Evolutionary conservation across 139 green algal genomes (phyloP).

Genomic region (Penium margaritaceum): DNA sequence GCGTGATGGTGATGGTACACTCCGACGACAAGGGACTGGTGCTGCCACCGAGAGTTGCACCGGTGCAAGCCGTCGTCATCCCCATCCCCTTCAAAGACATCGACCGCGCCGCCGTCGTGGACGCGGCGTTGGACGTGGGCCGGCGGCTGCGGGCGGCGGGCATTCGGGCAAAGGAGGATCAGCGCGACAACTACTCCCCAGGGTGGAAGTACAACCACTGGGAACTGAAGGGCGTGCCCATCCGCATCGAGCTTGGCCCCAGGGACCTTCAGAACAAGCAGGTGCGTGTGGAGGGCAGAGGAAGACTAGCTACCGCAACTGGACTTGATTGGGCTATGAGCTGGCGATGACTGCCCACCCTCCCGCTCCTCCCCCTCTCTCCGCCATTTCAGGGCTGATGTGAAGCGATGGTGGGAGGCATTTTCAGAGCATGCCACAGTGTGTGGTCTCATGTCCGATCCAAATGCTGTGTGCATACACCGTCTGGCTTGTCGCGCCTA

Average conservation of each 20-base stretch:
- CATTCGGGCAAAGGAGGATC: constrained; percentile 71
- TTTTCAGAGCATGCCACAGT: too few species aligned
- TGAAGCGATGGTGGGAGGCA: too few species aligned
- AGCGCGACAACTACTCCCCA: constrained; percentile 89
- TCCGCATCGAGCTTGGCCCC: constrained; percentile 88
- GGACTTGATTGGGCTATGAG: too few species aligned
- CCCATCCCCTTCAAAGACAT: constrained; percentile 54
- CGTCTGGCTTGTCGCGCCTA: too few species aligned
- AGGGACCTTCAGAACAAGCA: constrained; percentile 78
- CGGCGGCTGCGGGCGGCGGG: constrained; percentile 50
- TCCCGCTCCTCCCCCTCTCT: not conserved
- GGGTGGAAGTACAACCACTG: constrained; percentile 99
- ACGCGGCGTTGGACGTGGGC: constrained; percentile 41
- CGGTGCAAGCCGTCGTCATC: constrained; percentile 61
- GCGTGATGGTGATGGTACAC: constrained; percentile 99
- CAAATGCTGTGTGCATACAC: too few species aligned
- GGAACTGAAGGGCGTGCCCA: constrained; percentile 90
- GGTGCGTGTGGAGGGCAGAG: too few species aligned
- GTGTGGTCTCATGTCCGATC: too few species aligned
- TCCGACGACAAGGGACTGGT: constrained; percentile 93
- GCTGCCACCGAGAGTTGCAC: constrained; percentile 78
- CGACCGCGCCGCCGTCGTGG: constrained; percentile 21
- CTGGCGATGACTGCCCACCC: not conserved
- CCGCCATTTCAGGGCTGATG: too few species aligned
- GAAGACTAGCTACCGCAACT: too few species aligned